A percentile compares a stretch with the other conserved stretches of the same genome.
Evolutionary conservation across 2,329 filamentous ascomycete genomes (phyloP).

Genomic region (Zalaria obscura): DNA sequence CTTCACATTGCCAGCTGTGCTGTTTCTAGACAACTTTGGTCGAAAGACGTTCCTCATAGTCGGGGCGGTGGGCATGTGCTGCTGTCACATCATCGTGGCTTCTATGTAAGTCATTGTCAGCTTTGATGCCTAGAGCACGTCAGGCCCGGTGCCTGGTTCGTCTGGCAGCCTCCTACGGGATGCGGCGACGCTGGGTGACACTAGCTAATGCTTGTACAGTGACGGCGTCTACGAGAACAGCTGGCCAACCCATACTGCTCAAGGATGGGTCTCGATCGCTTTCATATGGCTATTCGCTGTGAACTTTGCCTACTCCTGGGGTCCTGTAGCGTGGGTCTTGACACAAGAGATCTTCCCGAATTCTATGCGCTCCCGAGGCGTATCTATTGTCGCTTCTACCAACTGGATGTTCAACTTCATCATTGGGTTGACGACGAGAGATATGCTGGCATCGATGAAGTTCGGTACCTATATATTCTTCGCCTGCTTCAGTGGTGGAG

Average conservation of each 20-base stretch:
- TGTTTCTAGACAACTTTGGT: conserved; percentile 48
- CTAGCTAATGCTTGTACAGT: too few species aligned
- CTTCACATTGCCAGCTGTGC: conserved; percentile 50
- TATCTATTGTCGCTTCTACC: conserved; percentile 45
- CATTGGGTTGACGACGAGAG: background rate
- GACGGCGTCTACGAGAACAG: too few species aligned
- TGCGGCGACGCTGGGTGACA: too few species aligned
- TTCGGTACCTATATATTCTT: conserved; percentile 64
- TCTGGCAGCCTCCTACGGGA: too few species aligned
- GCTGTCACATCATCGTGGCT: background rate
- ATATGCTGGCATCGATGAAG: conserved; percentile 45
- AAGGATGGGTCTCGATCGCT: conserved; percentile 1
- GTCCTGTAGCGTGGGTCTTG: conserved; percentile 19
- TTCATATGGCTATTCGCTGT: conserved; percentile 66
- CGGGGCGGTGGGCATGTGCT: background rate
- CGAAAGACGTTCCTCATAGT: conserved; percentile 45
- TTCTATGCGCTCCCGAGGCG: conserved; percentile 54
- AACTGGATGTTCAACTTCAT: conserved; percentile 20
- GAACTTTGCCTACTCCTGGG: conserved; percentile 62
- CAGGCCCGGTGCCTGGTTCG: too few species aligned
- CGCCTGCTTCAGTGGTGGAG: conserved; percentile 47
- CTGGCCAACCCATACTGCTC: too few species aligned
- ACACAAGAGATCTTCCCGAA: conserved; percentile 63
- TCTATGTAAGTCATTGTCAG: too few species aligned
- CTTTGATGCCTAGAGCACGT: too few species aligned